Evolutionary conservation across 2,329 filamentous ascomycete genomes (phyloP), one percentile per base, ranked within the genome.

Genomic region (Akanthomyces dipterigenus): DNA sequence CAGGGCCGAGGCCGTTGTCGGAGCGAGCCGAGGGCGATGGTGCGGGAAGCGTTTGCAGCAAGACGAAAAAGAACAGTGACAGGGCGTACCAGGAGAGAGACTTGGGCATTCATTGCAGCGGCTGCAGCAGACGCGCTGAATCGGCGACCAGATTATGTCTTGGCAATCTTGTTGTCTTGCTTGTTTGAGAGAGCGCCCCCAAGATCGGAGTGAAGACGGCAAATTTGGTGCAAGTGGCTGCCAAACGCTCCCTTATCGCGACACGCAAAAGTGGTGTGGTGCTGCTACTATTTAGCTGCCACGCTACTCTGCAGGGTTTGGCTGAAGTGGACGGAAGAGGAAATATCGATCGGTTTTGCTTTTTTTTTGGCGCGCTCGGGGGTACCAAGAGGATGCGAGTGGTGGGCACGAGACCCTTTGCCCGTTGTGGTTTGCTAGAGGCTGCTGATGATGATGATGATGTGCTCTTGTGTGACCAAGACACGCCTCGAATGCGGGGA

Each of bases 71-170:
- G 24, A 48, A 16, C 18, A 24, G 51, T 76, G 36, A 31, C 20
- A 20, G 20, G 53, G 20, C 80, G 76, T 75, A 84, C 82, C 70
- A 85, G 76, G 65, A 84, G 83, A 34, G 80, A 81, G 67, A 84
- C 80, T 70, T 83, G 80, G 62, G 81, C 80, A 67, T 81, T 83
- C 82, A 84, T 84, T 65, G 63, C 77, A 69, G 34, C 34, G 45
- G 34, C 34, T 9, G 16, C 55, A 55, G 38, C 36, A 38, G 16
- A 16, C 12, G 36, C 36, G 36, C 36, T 38, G 36, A 38, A 16
- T 14, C 1, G 36, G 14, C 12, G 36, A 16, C 5, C 14, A 38
- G 14, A 16, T 34, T 40, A 40, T 28, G 26, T 22, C 12, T 14
- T 38, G 5, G 7, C 31, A 34, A 11, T 38, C 12, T 16, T 38